Percentiles rank a stretch among this genome's conserved stretches.
phyloP scores from a whole-genome alignment of 176 grass and related monocot genomes.

The Phyllostachys edulis region DNA sequence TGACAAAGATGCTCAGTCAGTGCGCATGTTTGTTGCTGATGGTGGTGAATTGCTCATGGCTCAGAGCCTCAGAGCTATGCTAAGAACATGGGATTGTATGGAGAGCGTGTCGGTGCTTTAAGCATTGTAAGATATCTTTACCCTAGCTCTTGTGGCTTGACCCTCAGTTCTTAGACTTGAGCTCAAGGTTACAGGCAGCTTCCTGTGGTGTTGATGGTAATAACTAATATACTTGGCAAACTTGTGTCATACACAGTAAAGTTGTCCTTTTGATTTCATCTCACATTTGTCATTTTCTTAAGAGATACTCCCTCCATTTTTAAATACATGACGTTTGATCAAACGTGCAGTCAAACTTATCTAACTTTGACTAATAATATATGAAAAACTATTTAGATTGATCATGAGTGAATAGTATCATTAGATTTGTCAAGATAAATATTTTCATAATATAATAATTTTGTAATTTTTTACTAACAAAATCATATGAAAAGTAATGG shows the following conservation, averaged over 20 bases:
- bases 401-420: too few species aligned
- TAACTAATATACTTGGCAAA: background rate
- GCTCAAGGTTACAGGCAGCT: background rate
- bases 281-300: background rate
- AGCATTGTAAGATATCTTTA: constrained; percentile 78
- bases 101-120: constrained; percentile 94
- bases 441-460: too few species aligned
- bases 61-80: constrained; percentile 98
- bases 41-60: constrained; percentile 92
- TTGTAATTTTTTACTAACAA: too few species aligned
- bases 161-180: background rate
- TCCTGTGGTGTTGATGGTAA: constrained; percentile 8
- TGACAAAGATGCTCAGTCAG: constrained; percentile 82
- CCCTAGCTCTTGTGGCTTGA: constrained; percentile 17
- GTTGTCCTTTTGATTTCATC: background rate
- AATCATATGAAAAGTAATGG: too few species aligned
- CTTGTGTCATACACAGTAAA: background rate
- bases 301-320: too few species aligned
- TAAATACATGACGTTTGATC: too few species aligned
- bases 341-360: too few species aligned
- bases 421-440: too few species aligned
- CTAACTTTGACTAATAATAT: too few species aligned
- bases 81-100: constrained; percentile 98
- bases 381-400: too few species aligned
- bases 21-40: constrained; percentile 93